Evolutionary conservation across 305 asterid species (phyloP), one percentile per base, ranked within the genome.

Genomic region (Ajuga reptans): DNA sequence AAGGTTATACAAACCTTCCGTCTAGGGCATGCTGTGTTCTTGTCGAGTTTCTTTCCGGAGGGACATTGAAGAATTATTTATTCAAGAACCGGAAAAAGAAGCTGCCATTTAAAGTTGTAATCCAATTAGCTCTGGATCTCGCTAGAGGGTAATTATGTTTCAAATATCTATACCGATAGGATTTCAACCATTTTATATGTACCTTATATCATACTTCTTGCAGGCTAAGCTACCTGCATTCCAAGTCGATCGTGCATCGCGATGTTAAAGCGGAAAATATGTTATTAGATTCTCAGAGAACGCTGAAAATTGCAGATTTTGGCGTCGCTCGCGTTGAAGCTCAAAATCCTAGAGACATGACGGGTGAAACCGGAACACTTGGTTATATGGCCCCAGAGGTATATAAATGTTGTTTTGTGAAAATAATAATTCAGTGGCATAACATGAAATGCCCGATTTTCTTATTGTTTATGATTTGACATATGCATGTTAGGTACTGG

Each of bases 371-470:
- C 1, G 84, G 86, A 53, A 82, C 84, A 9, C 82, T 82, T 18
- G 84, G 82, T 49, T 82, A 82, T 52, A 82, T 82, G 84, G 84
- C 84, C n/a, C 86, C 84, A 0, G 86, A 82, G 82, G 86, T 81
- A 72, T 15, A n/a, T 1, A 36, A 4, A 36, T 36, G 7, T 5
- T 36, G 41, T 36, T 21, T 0, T 21, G 2, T 21, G 27, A 21
- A n/a, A n/a, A n/a, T n/a, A n/a, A n/a, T n/a, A n/a, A n/a, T n/a
- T n/a, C n/a, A n/a, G n/a, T n/a, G n/a, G n/a, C n/a, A n/a, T n/a
- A n/a, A n/a, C n/a, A n/a, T n/a, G n/a, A n/a, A n/a, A n/a, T n/a
- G n/a, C n/a, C n/a, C n/a, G n/a, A n/a, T n/a, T 27, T 1, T 27
- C 31, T 27, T 27, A 27, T 27, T 27, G 1, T 27, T 21, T 21